Evolutionary conservation across 352 stramenopile species (phyloP).

Genomic region (Phytophthora macrochlamydospora): DNA sequence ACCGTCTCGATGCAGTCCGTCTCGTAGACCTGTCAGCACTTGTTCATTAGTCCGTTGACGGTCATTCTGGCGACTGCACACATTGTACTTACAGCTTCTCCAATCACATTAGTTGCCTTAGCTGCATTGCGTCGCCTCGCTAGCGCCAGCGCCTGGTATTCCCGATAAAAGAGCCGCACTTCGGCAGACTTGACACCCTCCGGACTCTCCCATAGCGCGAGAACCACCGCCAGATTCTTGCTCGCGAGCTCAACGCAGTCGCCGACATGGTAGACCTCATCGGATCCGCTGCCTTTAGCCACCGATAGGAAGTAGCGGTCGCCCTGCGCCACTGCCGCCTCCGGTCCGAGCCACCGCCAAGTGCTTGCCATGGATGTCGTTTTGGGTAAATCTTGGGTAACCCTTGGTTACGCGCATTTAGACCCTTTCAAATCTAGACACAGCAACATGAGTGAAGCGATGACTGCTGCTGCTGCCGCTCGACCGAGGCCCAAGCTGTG

Average conservation of each 20-base stretch:
- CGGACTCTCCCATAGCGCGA: not conserved
- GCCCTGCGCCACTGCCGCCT: not conserved
- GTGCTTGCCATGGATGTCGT: not conserved
- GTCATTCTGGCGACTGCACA: not conserved
- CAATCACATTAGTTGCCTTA: not conserved
- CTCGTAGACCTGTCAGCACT: not conserved
- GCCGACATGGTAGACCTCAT: not conserved
- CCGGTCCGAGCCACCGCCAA: not conserved
- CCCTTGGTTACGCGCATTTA: not conserved
- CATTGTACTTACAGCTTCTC: not conserved
- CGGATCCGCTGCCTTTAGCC: not conserved
- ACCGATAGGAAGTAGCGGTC: constrained; percentile 1
- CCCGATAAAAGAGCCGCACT: not conserved
- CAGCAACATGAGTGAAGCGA: too few relatives aligned
- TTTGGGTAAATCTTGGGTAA: not conserved
- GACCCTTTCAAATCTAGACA: not conserved
- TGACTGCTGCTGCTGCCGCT: too few relatives aligned
- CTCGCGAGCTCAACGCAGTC: not conserved
- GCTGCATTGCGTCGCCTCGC: not conserved
- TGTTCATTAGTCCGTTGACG: too few relatives aligned
- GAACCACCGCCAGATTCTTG: not conserved
- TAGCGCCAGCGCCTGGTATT: not conserved
- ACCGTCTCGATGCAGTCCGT: not conserved
- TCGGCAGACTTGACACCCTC: not conserved
- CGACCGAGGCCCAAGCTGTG: not conserved